A percentile compares a stretch with the other conserved stretches of the same genome.
Conservation (phyloP, 2,329 filamentous ascomycete genomes). For the Calycina herbarum region DNA sequence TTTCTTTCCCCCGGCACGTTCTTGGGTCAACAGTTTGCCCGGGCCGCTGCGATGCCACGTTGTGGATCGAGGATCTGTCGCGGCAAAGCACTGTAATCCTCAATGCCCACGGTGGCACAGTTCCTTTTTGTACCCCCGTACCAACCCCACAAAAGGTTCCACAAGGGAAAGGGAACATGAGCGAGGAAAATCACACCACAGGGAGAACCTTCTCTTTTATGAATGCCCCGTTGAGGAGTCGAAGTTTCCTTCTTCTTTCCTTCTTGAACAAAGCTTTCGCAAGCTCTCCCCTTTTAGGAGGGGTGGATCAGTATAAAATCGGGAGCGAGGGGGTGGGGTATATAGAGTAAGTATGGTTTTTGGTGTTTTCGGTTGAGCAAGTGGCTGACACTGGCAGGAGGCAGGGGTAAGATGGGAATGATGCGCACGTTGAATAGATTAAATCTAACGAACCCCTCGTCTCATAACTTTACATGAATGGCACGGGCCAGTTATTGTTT, state of each 20-base stretch:
- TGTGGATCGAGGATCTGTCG: constrained; percentile 6
- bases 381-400: background rate
- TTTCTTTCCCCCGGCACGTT: background rate
- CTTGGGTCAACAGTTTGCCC: background rate
- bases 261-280: background rate
- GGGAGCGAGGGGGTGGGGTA: background rate
- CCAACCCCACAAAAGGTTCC: background rate
- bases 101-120: constrained; percentile 5
- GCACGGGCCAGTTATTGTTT: background rate
- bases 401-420: background rate
- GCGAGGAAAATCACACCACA: constrained; percentile 6
- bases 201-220: background rate
- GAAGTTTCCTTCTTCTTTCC: background rate
- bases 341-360: no score
- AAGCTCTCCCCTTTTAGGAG: constrained; percentile 8
- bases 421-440: constrained; percentile 14
- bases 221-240: background rate
- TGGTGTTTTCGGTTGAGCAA: background rate
- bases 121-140: background rate
- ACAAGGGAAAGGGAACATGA: background rate
- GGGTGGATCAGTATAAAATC: constrained; percentile 3
- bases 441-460: background rate
- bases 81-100: background rate
- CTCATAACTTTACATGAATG: background rate
- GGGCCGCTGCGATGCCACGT: constrained; percentile 8